Percentiles rank a stretch among this genome's conserved stretches.
These are phyloP conservation scores for Cryphonectria nitschkei DNA, from an alignment of 2,329 filamentous ascomycete genomes.

Conservation along the genomic window DNA sequence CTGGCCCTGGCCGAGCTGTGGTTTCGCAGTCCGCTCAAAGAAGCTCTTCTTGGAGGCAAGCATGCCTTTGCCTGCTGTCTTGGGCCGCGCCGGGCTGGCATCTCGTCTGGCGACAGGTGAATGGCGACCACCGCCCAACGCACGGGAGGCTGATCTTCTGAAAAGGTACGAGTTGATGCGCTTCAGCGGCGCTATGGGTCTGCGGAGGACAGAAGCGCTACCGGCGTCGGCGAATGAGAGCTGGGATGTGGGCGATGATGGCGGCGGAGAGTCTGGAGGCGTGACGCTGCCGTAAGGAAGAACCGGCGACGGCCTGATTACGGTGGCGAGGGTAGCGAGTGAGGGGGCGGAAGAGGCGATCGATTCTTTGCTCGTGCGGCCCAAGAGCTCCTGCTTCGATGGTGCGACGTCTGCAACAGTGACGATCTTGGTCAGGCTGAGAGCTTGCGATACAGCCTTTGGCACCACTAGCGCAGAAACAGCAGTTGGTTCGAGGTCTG, in stretches of 20 bases:
- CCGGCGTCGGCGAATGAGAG: slow-evolving; percentile 20
- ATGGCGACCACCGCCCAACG: slow-evolving; percentile 9
- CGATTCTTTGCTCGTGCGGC: slow-evolving; percentile 15
- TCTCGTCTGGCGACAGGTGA: slow-evolving; percentile 12
- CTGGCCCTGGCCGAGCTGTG: background rate
- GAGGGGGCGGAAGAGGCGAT: slow-evolving; percentile 17
- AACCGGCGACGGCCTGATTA: slow-evolving; percentile 17
- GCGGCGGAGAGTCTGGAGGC: slow-evolving; percentile 23
- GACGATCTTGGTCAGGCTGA: slow-evolving; percentile 21
- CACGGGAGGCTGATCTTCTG: slow-evolving; percentile 4
- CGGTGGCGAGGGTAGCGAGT: slow-evolving; percentile 12
- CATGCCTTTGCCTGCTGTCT: slow-evolving; percentile 21
- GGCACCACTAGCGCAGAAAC: background rate
- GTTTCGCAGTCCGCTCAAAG: background rate
- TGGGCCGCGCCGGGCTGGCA: slow-evolving; percentile 13
- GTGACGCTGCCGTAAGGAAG: slow-evolving; percentile 22
- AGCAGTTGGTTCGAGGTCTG: slow-evolving; percentile 31
- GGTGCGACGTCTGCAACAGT: slow-evolving; percentile 27
- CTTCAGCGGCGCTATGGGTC: slow-evolving; percentile 8
- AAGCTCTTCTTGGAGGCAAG: slow-evolving; percentile 23
- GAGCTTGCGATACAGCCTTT: background rate
- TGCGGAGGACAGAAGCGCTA: slow-evolving; percentile 13
- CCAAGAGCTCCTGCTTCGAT: slow-evolving; percentile 4
- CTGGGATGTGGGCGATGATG: slow-evolving; percentile 20
- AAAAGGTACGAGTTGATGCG: slow-evolving; percentile 16